Conservation (phyloP, 106 monocot species). For the Allium sativum region DNA sequence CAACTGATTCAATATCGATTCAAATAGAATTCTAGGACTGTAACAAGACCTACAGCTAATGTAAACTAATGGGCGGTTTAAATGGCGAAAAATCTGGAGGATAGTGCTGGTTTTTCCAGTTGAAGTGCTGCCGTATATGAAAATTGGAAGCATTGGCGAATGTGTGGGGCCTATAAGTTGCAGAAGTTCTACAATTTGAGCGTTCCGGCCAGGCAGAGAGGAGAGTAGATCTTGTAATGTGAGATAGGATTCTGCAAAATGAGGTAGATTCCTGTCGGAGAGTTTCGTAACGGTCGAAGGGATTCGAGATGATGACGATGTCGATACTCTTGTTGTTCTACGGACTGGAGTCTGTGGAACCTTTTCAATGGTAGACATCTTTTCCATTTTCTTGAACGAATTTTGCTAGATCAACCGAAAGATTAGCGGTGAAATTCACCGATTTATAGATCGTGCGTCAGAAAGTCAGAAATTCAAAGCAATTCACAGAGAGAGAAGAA, state of each 20-base stretch:
- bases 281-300: neutral
- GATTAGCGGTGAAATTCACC: no score
- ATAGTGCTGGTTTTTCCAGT: conserved; percentile 67
- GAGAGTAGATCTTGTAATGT: conserved; percentile 18
- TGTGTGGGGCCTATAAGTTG: conserved; percentile 47
- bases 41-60: conserved; percentile 50
- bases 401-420: no score
- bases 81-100: conserved; percentile 44
- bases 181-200: conserved; percentile 31
- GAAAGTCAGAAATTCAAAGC: no score
- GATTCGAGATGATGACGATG: neutral
- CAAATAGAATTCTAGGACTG: conserved; percentile 45
- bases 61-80: conserved; percentile 61
- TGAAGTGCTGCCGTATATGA: conserved; percentile 63
- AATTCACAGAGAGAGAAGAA: no score
- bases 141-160: conserved; percentile 56
- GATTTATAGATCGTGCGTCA: no score
- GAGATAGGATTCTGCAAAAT: neutral
- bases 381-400: no score
- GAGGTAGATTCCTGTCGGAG: neutral
- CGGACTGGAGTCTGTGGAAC: conserved; percentile 4
- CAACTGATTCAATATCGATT: conserved; percentile 56
- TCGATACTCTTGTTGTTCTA: conserved; percentile 15
- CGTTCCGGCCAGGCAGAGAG: conserved; percentile 26
- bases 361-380: neutral